Percentiles rank a stretch among this genome's conserved stretches.
These are phyloP conservation scores for Lactarius quietus DNA, from an alignment of 768 basidiomycete genomes.

Conservation along the genomic window DNA sequence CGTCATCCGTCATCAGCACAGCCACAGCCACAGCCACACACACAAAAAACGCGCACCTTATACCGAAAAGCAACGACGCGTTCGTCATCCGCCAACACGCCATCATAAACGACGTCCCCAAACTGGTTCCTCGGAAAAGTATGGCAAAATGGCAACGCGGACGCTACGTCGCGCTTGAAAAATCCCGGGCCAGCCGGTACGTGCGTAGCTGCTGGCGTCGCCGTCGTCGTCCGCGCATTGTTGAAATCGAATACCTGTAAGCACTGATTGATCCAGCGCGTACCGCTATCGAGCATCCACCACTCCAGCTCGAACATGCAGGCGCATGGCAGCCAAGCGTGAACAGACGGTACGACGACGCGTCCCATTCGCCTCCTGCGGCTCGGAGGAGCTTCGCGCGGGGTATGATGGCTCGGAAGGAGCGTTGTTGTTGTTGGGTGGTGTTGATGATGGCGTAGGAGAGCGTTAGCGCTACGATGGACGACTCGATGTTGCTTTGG, in stretches of 20 bases:
- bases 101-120: not conserved
- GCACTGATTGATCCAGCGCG: conserved; percentile 5
- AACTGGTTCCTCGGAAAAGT: not conserved
- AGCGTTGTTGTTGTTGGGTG: no score
- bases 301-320: not conserved
- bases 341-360: not conserved
- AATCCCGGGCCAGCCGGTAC: not conserved
- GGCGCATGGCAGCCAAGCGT: not conserved
- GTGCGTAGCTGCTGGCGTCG: no score
- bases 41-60: not conserved
- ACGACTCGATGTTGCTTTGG: conserved; percentile 2
- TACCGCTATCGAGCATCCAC: not conserved
- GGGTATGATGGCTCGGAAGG: not conserved
- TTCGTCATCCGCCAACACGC: conserved; percentile 9
- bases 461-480: not conserved
- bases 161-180: not conserved
- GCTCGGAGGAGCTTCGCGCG: conserved; percentile 7
- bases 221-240: not conserved
- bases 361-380: not conserved
- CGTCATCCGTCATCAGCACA: not conserved
- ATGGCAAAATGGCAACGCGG: not conserved
- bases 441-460: not conserved
- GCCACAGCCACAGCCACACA: not conserved
- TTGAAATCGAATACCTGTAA: conserved; percentile 8
- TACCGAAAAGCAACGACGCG: conserved; percentile 1